A percentile compares a stretch with the other conserved stretches of the same genome.
Evolutionary conservation across 2,329 filamentous ascomycete genomes (phyloP).

Genomic region (Zasmidium cellare): DNA sequence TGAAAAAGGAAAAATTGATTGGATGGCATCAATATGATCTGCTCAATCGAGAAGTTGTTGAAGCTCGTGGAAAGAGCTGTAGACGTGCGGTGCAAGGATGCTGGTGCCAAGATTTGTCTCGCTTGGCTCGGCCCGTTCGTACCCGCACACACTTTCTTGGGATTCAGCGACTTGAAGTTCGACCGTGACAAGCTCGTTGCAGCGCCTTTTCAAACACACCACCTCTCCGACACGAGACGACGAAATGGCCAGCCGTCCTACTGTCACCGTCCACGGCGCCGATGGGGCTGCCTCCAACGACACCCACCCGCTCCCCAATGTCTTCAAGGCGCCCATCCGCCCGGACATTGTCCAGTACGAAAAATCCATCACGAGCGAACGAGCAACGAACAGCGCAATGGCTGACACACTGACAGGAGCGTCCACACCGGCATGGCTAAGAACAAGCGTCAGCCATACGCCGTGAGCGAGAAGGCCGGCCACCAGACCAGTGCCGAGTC

Average conservation of each 20-base stretch:
- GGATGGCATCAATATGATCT: too few species aligned
- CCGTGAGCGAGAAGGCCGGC: conserved; percentile 99
- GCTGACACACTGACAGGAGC: conserved; percentile 48
- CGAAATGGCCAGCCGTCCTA: conserved; percentile 91
- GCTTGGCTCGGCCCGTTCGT: neutral
- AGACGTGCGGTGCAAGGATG: too few species aligned
- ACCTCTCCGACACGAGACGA: conserved; percentile 21
- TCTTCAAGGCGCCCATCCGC: conserved; percentile 97
- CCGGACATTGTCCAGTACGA: conserved; percentile 97
- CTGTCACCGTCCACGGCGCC: conserved; percentile 94
- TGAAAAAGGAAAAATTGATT: too few species aligned
- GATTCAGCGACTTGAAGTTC: neutral
- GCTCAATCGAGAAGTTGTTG: too few species aligned
- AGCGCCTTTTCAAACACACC: neutral
- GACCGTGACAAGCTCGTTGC: neutral
- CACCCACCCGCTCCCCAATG: conserved; percentile 89
- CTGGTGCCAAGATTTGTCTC: neutral
- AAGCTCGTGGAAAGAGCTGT: too few species aligned
- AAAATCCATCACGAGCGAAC: conserved; percentile 7
- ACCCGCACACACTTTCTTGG: neutral
- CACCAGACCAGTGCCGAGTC: conserved; percentile 99
- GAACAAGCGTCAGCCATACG: conserved; percentile 99
- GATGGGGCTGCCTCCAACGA: conserved; percentile 89
- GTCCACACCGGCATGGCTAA: conserved; percentile 99
- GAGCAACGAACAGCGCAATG: conserved; percentile 13